A percentile compares a stretch with the other conserved stretches of the same genome.
Evolutionary conservation across 352 stramenopile genomes (phyloP).

Genomic region (Lagenidium sp.): DNA sequence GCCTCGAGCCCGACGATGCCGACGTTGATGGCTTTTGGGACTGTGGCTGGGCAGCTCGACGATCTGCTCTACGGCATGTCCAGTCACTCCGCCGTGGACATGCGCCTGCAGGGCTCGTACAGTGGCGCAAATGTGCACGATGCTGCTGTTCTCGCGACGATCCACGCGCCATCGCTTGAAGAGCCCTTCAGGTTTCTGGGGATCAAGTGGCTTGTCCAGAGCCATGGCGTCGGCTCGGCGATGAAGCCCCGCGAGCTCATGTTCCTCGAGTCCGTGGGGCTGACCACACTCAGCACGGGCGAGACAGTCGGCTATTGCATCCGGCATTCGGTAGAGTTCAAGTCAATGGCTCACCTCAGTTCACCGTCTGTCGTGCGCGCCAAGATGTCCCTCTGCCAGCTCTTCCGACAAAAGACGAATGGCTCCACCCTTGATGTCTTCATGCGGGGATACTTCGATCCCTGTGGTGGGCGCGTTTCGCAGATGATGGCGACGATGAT

Average conservation of each 20-base stretch:
- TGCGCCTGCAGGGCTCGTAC: slow-evolving; percentile 56
- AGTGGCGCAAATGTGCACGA: slow-evolving; percentile 26
- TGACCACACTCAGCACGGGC: slow-evolving; percentile 19
- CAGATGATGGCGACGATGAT: slow-evolving; percentile 37
- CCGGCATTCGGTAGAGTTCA: slow-evolving; percentile 53
- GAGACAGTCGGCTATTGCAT: slow-evolving; percentile 47
- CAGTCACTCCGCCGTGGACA: slow-evolving; percentile 34
- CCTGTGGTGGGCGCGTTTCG: slow-evolving; percentile 20
- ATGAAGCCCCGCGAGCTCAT: slow-evolving; percentile 42
- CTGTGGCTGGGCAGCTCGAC: slow-evolving; percentile 36
- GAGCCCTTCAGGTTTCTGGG: slow-evolving; percentile 50
- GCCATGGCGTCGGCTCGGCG: slow-evolving; percentile 14
- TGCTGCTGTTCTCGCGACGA: slow-evolving; percentile 26
- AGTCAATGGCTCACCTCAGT: slow-evolving; percentile 30
- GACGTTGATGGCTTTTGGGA: slow-evolving; percentile 31
- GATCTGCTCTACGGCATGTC: slow-evolving; percentile 52
- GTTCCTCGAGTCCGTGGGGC: slow-evolving; percentile 43
- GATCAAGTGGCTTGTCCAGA: slow-evolving; percentile 42
- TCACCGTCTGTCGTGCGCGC: slow-evolving; percentile 36
- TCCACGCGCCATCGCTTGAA: slow-evolving; percentile 23
- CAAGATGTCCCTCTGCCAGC: slow-evolving; percentile 28
- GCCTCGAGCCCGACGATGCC: slow-evolving; percentile 6
- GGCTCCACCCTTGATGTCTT: slow-evolving; percentile 37
- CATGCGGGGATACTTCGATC: slow-evolving; percentile 45
- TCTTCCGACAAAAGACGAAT: slow-evolving; percentile 30